These are phyloP conservation scores for Breviolum minutum DNA, from an alignment of 73 alveolate species.

Conservation along the genomic window DNA sequence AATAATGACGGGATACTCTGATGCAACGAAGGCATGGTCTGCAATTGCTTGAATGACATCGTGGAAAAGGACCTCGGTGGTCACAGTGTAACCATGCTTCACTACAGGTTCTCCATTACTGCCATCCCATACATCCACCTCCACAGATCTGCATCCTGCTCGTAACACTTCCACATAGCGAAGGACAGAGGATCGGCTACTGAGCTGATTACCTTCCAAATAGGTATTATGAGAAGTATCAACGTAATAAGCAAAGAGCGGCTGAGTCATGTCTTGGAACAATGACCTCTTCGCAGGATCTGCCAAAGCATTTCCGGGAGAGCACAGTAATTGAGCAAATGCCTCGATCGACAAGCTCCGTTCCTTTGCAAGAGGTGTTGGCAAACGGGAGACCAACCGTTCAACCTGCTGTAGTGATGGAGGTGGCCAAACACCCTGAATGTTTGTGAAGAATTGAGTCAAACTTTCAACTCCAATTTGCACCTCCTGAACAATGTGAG, in stretches of 20 bases:
- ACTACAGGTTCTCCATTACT: conserved; percentile 77
- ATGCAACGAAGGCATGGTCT: conserved; percentile 73
- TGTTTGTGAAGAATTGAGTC: conserved; percentile 1
- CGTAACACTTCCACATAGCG: conserved; percentile 94
- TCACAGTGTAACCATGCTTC: conserved; percentile 94
- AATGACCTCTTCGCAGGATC: conserved; percentile 88
- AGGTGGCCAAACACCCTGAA: conserved; percentile 72
- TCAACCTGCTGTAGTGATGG: conserved; percentile 66
- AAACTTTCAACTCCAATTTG: conserved; percentile 12
- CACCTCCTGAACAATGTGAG: background rate
- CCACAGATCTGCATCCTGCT: conserved; percentile 84
- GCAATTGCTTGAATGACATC: conserved; percentile 88
- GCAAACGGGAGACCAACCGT: conserved; percentile 30
- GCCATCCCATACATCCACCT: conserved; percentile 95
- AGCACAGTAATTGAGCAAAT: conserved; percentile 80
- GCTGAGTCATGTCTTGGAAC: conserved; percentile 92
- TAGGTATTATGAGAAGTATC: conserved; percentile 90
- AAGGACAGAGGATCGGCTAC: conserved; percentile 76
- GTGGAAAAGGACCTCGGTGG: conserved; percentile 68
- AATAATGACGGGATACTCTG: conserved; percentile 64
- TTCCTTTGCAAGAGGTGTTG: conserved; percentile 14
- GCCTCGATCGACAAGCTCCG: conserved; percentile 51
- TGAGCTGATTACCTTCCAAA: conserved; percentile 89
- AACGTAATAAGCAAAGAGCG: conserved; percentile 40
- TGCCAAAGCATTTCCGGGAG: conserved; percentile 84